Evolutionary conservation across 1,139 yeast species (phyloP), one percentile per base, ranked within the genome.

Genomic region (Yamadazyma taylorii): DNA sequence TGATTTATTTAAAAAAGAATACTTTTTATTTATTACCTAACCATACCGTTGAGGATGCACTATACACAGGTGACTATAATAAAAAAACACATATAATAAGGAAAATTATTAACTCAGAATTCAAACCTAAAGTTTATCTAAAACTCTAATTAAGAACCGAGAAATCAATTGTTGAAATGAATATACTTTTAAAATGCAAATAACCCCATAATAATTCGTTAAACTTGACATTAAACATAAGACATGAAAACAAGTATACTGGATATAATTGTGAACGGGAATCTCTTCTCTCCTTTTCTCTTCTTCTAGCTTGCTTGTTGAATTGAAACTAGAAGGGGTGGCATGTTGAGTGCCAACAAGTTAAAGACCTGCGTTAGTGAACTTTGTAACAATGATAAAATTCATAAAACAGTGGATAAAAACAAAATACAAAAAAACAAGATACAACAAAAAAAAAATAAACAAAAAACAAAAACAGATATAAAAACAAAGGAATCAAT

Each of bases 351-450:
- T 47, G 45, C 45, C 51, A 27, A n/a, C 5, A 25, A 27, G 15
- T 24, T 33, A 33, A 38, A 45, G 42, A 44, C 64, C 66, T 57
- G 64, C 54, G 58, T 49, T 47, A 51, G 61, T 52, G 60, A 55
- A 19, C 8, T 52, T 33, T 53, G 49, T 50, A 46, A 38, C 36
- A 19, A 17, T 15, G 11, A 10, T 5, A 29, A 17, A n/a, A 17
- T 6, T 24, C 21, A 19, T 19, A 19, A 19, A 19, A 19, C 21
- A 19, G 21, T 19, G 8, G 21, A 27, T 33, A 36, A 27, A 35
- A 37, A 38, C 17, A 28, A 29, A 30, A 36, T 29, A 28, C 35
- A 15, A 40, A 36, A 32, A 19, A 27, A 32, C 36, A 37, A 27
- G 29, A 27, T 30, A 27, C 29, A 17, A 27, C 34, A 22, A 29